Conservation (phyloP, 257 asterid genomes). For the Misopates orontium region DNA sequence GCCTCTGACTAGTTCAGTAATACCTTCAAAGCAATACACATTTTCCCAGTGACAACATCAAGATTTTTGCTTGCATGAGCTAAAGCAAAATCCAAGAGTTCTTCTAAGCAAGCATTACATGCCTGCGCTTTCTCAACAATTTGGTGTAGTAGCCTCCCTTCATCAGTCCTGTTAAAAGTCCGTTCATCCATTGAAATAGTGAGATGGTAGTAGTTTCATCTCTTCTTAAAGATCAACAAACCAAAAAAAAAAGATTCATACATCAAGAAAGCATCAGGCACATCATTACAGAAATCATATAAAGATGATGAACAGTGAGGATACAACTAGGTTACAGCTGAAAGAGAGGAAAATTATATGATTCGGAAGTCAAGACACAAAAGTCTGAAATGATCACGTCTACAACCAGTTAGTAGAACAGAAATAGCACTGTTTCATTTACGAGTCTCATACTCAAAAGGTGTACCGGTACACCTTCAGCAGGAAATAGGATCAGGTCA, state of each 20-base stretch:
- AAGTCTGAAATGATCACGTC: not conserved
- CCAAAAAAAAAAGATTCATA: not conserved
- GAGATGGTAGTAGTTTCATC: conserved; percentile 1
- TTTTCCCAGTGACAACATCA: conserved; percentile 42
- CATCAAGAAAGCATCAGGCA: not conserved
- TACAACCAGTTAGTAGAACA: not conserved
- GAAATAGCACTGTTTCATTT: not conserved
- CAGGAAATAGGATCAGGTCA: too few species aligned
- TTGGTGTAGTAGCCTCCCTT: conserved; percentile 56
- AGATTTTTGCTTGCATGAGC: conserved; percentile 59
- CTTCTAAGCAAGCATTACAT: conserved; percentile 49
- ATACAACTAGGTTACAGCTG: not conserved
- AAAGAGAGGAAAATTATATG: not conserved
- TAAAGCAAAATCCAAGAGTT: conserved; percentile 51
- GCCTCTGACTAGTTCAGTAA: conserved; percentile 6
- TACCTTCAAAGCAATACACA: conserved; percentile 73
- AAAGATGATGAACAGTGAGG: conserved; percentile 6
- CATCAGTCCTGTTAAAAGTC: conserved; percentile 65
- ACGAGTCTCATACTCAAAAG: not conserved
- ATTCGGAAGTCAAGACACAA: too few species aligned
- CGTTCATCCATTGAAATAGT: conserved; percentile 5
- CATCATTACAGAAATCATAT: conserved; percentile 4
- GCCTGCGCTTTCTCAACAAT: conserved; percentile 61
- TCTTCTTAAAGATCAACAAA: conserved; percentile 16
- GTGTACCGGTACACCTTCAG: not conserved